A percentile compares a stretch with the other conserved stretches of the same genome.
phyloP scores from a whole-genome alignment of 2,329 filamentous ascomycete species.

The Ophiosphaerella korrae region DNA sequence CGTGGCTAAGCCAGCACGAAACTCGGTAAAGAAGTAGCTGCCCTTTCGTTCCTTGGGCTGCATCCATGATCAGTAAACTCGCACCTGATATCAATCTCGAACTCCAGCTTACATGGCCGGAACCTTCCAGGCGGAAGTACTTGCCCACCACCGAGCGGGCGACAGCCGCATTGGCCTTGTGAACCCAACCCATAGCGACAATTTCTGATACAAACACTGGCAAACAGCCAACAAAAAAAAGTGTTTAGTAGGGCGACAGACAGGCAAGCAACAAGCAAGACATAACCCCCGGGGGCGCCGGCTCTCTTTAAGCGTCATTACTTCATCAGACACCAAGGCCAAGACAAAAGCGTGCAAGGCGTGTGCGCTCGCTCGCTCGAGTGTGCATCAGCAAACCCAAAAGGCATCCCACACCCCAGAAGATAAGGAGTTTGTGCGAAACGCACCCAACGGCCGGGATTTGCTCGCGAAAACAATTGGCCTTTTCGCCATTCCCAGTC shows the following conservation, averaged over 20 bases:
- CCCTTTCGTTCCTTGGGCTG: slow-evolving; percentile 73
- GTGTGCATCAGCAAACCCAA: slow-evolving; percentile 10
- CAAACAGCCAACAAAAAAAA: too few relatives aligned
- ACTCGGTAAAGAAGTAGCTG: slow-evolving; percentile 80
- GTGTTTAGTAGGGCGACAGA: too few relatives aligned
- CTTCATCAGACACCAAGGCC: not conserved
- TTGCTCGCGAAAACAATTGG: not conserved
- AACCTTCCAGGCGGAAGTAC: slow-evolving; percentile 78
- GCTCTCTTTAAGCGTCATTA: slow-evolving; percentile 15
- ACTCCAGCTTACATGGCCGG: slow-evolving; percentile 70
- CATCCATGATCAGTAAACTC: slow-evolving; percentile 24
- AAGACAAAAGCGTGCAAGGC: too few relatives aligned
- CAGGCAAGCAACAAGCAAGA: too few relatives aligned
- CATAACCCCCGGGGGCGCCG: too few relatives aligned
- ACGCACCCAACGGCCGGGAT: not conserved
- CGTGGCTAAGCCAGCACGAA: slow-evolving; percentile 80
- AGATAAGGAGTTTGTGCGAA: slow-evolving; percentile 41
- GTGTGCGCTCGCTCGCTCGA: too few relatives aligned
- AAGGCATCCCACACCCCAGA: slow-evolving; percentile 34
- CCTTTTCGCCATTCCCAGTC: too few relatives aligned
- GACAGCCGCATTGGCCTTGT: slow-evolving; percentile 41
- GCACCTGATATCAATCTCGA: not conserved
- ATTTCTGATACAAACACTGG: slow-evolving; percentile 1
- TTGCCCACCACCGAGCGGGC: slow-evolving; percentile 43
- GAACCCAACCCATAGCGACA: slow-evolving; percentile 39